Percentiles rank a stretch among this genome's conserved stretches.
phyloP scores from a whole-genome alignment of 75 land plant species.

The Pinus tabuliformis region DNA sequence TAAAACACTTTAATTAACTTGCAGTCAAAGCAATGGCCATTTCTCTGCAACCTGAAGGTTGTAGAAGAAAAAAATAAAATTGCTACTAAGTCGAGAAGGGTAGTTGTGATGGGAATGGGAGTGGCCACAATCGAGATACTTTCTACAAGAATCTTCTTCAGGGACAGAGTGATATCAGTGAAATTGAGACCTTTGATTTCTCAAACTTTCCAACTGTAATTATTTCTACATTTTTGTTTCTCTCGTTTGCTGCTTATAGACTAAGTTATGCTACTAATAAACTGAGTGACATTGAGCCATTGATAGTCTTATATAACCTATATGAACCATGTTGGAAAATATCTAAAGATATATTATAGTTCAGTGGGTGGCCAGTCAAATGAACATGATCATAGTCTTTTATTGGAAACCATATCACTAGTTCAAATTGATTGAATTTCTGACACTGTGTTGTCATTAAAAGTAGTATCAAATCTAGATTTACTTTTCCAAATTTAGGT shows the following conservation, averaged over 20 bases:
- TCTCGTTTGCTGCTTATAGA: not conserved
- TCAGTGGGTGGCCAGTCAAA: not conserved
- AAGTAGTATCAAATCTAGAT: not conserved
- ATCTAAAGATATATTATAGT: not conserved
- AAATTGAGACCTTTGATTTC: constrained; percentile 45
- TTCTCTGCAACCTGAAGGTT: constrained; percentile 35
- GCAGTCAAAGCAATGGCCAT: constrained; percentile 35
- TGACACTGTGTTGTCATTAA: not conserved
- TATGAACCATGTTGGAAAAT: not conserved
- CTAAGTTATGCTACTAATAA: not conserved
- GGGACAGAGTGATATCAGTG: constrained; percentile 44
- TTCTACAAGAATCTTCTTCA: constrained; percentile 39
- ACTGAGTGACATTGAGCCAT: not conserved
- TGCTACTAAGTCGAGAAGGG: constrained; percentile 41
- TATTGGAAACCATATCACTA: not conserved
- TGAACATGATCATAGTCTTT: not conserved
- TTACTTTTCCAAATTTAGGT: not conserved
- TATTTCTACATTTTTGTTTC: not conserved
- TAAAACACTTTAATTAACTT: not conserved
- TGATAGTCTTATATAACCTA: not conserved
- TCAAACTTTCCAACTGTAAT: constrained; percentile 45
- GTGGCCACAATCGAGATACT: constrained; percentile 37
- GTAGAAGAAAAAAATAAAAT: constrained; percentile 24
- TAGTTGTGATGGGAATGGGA: constrained; percentile 51
- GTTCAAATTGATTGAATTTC: not conserved